Base-by-base conservation (phyloP, 768 basidiomycete genomes). In the Erythrobasidium yunnanense region DNA sequence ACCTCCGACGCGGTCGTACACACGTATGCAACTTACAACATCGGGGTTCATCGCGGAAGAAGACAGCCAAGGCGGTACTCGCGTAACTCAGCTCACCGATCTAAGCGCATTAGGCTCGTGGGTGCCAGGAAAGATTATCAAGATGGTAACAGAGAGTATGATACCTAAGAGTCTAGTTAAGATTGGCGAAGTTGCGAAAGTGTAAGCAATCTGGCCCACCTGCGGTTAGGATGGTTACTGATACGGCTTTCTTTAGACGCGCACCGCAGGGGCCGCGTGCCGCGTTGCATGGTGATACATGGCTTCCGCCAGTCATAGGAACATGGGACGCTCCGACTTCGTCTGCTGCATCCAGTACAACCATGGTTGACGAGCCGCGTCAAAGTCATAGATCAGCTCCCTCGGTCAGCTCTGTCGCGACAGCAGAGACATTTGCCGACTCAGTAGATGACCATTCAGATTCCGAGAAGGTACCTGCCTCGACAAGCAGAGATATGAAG, bases 21-120 rank as follows among this genome's bases (percentile, higher is more conserved):
- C 69, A 23, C 65, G 72, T 17, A 73, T 73, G 72, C 25, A 58
- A 45, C 55, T 73, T 3, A 32, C 30, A 7, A 55, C 68, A 1
- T 70, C 68, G 1, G 72, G 72, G 3, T 73, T 73, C 69, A 0
- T 73, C 22, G 66, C 68, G 8, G 70, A 71, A 46, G 69, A 71
- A 22, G 62, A 38, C 20, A 65, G 47, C 0, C 57, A 30, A 2
- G 71, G 71, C 13, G 71, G 70, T 3, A 67, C 68, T 25, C 45
- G 49, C 25, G 65, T 73, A 4, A 54, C 67, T 0, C 72, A 73
- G 57, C 66, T 73, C 25, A 70, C 69, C 8, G 72, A 73, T 32
- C 25, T 73, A 18, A 51, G 45, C 3, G 69, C 68, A n/a, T 53
- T 73, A 0, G 72, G 72, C 0, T 68, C 69, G 23, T 73, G 69